Conservation (phyloP, 164 flowering plant species). For the Annona squamosa region DNA sequence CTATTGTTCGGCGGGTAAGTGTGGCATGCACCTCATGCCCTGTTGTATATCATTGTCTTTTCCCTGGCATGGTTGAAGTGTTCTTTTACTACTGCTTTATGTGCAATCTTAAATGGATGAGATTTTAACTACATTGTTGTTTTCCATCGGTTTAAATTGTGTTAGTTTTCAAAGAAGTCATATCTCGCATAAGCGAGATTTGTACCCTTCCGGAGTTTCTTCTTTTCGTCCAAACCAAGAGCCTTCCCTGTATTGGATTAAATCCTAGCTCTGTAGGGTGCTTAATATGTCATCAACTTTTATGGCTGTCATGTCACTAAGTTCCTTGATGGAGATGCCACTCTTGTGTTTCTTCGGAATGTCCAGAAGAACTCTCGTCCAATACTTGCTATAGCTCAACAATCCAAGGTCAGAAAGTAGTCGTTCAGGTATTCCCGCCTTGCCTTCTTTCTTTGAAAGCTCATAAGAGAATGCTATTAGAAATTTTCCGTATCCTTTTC, state of each 20-base stretch:
- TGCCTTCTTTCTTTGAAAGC: slow-evolving; percentile 91
- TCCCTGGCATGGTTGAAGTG: no score
- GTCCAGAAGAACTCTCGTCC: slow-evolving; percentile 91
- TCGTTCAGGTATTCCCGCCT: slow-evolving; percentile 96
- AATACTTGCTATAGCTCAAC: slow-evolving; percentile 51
- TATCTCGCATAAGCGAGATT: no score
- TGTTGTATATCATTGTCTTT: no score
- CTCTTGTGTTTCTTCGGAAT: slow-evolving; percentile 29
- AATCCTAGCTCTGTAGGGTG: slow-evolving; percentile 80
- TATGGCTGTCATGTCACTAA: slow-evolving; percentile 89
- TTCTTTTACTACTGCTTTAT: no score
- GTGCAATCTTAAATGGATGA: no score
- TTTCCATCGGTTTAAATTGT: no score
- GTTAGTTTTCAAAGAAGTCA: no score
- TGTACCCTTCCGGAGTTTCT: no score
- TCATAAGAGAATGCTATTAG: slow-evolving; percentile 95
- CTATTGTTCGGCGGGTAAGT: no score
- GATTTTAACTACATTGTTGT: no score
- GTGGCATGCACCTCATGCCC: no score
- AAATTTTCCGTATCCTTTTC: slow-evolving; percentile 98
- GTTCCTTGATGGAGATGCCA: slow-evolving; percentile 83
- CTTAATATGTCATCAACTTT: slow-evolving; percentile 77
- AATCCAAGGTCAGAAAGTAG: slow-evolving; percentile 74
- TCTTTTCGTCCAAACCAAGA: no score
- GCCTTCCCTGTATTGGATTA: slow-evolving; percentile 93